phyloP scores from a whole-genome alignment of 768 basidiomycete genomes.

The Mycena venus region DNA sequence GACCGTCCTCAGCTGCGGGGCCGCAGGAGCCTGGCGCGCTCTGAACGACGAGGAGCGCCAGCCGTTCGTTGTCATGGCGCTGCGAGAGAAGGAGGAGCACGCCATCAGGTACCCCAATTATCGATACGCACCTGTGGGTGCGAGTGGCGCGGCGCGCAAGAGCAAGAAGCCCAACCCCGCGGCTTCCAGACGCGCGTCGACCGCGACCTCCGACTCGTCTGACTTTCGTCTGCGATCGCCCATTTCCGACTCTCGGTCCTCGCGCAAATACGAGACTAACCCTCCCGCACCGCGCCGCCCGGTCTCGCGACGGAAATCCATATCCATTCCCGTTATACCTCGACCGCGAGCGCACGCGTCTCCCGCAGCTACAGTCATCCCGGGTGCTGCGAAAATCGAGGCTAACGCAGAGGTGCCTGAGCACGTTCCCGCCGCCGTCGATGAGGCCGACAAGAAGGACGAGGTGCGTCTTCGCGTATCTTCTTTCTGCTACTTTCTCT shows the following conservation, averaged over 20 bases:
- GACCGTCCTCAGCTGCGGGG: constrained; percentile 67
- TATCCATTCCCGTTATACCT: neutral
- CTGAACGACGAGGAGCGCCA: constrained; percentile 52
- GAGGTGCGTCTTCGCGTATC: neutral
- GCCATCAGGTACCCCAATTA: constrained; percentile 62
- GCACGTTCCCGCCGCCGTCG: neutral
- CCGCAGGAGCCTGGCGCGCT: constrained; percentile 71
- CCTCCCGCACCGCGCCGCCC: constrained; percentile 9
- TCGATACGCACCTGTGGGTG: constrained; percentile 45
- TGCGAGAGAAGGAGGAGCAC: constrained; percentile 59
- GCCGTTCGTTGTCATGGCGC: constrained; percentile 55
- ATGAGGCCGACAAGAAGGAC: neutral
- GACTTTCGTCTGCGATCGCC: neutral
- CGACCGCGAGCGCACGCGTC: neutral
- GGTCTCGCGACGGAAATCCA: neutral
- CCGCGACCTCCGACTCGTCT: neutral
- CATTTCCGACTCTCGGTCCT: neutral
- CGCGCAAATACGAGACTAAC: neutral
- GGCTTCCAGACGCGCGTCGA: neutral
- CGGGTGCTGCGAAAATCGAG: neutral
- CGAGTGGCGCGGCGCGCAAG: constrained; percentile 9
- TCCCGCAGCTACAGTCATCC: neutral
- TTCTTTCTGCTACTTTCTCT: neutral
- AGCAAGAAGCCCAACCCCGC: neutral
- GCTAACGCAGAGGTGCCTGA: neutral